Conservation (phyloP, 352 stramenopile species). For the Phytophthora pisi region DNA sequence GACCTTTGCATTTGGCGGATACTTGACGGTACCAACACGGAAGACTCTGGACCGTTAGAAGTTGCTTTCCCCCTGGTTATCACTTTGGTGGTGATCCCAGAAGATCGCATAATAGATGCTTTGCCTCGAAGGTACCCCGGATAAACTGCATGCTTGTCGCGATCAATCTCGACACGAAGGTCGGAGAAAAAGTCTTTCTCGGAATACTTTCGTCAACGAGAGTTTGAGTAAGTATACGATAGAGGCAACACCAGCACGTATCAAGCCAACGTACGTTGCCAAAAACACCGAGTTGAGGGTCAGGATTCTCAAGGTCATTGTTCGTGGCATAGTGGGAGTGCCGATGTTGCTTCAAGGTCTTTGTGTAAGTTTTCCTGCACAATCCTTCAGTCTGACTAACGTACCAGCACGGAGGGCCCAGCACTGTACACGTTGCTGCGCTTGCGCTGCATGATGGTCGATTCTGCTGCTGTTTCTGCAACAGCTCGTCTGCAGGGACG, state of each 20-base stretch:
- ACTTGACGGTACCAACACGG: slow-evolving; percentile 23
- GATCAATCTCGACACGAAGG: slow-evolving; percentile 32
- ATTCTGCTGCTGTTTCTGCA: slow-evolving; percentile 4
- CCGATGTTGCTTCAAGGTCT: slow-evolving; percentile 15
- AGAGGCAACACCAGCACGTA: neutral
- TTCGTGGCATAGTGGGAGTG: slow-evolving; percentile 4
- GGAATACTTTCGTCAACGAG: slow-evolving; percentile 10
- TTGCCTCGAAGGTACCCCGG: slow-evolving; percentile 27
- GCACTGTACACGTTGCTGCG: slow-evolving; percentile 25
- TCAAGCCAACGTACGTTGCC: slow-evolving; percentile 22
- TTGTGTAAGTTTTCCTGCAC: neutral
- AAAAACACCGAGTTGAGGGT: slow-evolving; percentile 20
- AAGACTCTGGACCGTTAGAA: slow-evolving; percentile 6
- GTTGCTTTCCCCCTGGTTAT: slow-evolving; percentile 8
- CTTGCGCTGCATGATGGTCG: slow-evolving; percentile 34
- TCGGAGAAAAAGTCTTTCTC: slow-evolving; percentile 32
- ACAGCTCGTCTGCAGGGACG: neutral
- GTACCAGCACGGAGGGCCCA: slow-evolving; percentile 23
- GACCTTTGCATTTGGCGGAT: slow-evolving; percentile 36
- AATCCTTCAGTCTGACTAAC: neutral
- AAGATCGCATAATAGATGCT: slow-evolving; percentile 25
- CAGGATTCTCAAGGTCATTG: slow-evolving; percentile 13
- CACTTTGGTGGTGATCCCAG: slow-evolving; percentile 9
- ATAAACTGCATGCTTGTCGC: slow-evolving; percentile 19
- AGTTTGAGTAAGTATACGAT: neutral